phyloP scores from a whole-genome alignment of 2,329 filamentous ascomycete species.

The Trichophyton verrucosum region DNA sequence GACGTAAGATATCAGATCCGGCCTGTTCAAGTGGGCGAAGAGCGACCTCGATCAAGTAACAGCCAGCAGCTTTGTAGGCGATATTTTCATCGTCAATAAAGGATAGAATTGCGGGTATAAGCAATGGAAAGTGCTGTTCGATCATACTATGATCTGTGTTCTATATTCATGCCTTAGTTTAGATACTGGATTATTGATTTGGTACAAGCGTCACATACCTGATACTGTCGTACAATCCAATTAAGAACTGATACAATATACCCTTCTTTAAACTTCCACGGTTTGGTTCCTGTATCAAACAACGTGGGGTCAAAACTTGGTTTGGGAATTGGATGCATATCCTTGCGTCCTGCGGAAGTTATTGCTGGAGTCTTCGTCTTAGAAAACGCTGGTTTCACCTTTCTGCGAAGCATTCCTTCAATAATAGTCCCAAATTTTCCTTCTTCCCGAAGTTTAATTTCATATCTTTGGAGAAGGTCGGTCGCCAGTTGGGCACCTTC shows the following conservation, averaged over 20 bases:
- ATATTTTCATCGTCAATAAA: conserved; percentile 33
- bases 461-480: conserved; percentile 13
- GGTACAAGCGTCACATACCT: conserved; percentile 17
- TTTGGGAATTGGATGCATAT: conserved; percentile 28
- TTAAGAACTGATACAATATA: conserved; percentile 26
- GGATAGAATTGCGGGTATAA: conserved; percentile 32
- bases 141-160: conserved; percentile 17
- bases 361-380: conserved; percentile 31
- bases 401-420: conserved; percentile 20
- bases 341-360: conserved; percentile 33
- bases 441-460: conserved; percentile 4
- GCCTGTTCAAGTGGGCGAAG: conserved; percentile 25
- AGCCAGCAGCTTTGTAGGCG: conserved; percentile 29
- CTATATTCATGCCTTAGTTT: conserved; percentile 15
- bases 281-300: conserved; percentile 27
- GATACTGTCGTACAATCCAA: conserved; percentile 27
- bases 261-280: conserved; percentile 28
- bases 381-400: conserved; percentile 32
- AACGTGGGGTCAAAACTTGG: conserved; percentile 26
- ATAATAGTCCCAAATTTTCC: conserved; percentile 15
- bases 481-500: conserved; percentile 15
- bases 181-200: not conserved
- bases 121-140: conserved; percentile 34
- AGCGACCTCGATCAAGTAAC: conserved; percentile 24
- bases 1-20: conserved; percentile 29